These are phyloP conservation scores for Gossypium gossypioides DNA, from an alignment of 441 rosid species.

Conservation along the genomic window DNA sequence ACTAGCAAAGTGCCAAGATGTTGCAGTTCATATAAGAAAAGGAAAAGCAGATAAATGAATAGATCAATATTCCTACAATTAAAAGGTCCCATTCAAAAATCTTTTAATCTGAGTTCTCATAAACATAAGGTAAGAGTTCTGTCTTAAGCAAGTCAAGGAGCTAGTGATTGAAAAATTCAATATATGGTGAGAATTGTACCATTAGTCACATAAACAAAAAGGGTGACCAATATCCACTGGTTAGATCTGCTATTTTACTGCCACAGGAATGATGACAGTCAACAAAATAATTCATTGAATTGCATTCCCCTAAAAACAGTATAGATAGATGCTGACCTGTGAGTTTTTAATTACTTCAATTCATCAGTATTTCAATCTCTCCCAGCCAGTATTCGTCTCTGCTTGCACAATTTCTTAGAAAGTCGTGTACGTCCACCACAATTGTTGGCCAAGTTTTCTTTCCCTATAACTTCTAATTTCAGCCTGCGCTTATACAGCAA, in stretches of 20 bases:
- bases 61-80: not conserved
- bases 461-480: constrained; percentile 6
- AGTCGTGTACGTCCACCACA: not conserved
- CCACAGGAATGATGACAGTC: not conserved
- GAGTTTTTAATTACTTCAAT: not conserved
- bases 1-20: not conserved
- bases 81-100: not conserved
- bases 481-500: constrained; percentile 17
- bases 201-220: not conserved
- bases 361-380: constrained; percentile 14
- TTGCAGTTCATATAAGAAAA: not conserved
- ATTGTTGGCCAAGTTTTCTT: constrained; percentile 17
- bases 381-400: constrained; percentile 5
- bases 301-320: not conserved
- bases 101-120: not conserved
- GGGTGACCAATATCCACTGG: not conserved
- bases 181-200: not conserved
- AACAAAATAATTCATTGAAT: not conserved
- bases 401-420: constrained; percentile 9
- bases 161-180: not conserved
- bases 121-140: not conserved
- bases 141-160: not conserved
- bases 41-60: not conserved
- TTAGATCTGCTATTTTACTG: not conserved
- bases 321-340: constrained; percentile 5